Percentiles rank a stretch among this genome's conserved stretches.
Evolutionary conservation across 768 basidiomycete species (phyloP).

Genomic region (Hebeloma cylindrosporum): DNA sequence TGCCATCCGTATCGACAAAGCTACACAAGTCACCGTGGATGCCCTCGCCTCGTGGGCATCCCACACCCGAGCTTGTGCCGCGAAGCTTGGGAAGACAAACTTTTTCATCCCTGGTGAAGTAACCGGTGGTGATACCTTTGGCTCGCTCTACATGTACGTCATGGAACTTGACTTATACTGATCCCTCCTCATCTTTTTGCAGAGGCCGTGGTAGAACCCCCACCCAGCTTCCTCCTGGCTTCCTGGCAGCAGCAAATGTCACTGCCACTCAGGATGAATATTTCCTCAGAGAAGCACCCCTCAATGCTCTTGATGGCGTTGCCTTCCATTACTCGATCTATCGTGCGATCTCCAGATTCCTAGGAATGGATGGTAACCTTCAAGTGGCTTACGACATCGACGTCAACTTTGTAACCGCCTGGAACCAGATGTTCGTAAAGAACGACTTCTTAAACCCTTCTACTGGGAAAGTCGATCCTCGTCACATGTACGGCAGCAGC

Average conservation of each 20-base stretch:
- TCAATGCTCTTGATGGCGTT: slow-evolving; percentile 69
- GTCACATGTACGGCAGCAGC: slow-evolving; percentile 89
- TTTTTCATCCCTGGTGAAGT: slow-evolving; percentile 94
- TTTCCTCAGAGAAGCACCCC: slow-evolving; percentile 69
- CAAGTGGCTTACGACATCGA: slow-evolving; percentile 85
- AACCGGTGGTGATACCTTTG: slow-evolving; percentile 91
- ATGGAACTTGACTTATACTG: slow-evolving; percentile 1
- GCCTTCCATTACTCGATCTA: slow-evolving; percentile 97
- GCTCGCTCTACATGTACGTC: slow-evolving; percentile 78
- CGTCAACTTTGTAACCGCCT: slow-evolving; percentile 81
- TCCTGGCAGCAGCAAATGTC: slow-evolving; percentile 66
- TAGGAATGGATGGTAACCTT: slow-evolving; percentile 96
- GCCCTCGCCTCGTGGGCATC: slow-evolving; percentile 77
- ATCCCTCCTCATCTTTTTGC: slow-evolving; percentile 3
- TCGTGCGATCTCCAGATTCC: slow-evolving; percentile 79
- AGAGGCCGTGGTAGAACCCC: slow-evolving; percentile 90
- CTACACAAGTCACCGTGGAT: slow-evolving; percentile 86
- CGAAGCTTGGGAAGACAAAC: slow-evolving; percentile 71
- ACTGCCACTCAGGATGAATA: slow-evolving; percentile 63
- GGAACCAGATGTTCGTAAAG: slow-evolving; percentile 89
- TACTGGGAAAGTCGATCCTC: slow-evolving; percentile 69
- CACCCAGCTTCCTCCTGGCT: slow-evolving; percentile 64
- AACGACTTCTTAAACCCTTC: slow-evolving; percentile 83
- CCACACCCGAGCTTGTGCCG: slow-evolving; percentile 73
- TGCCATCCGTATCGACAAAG: slow-evolving; percentile 93